Evolutionary conservation across 176 grass and related monocot genomes (phyloP).

Genomic region (Cenchrus americanus): DNA sequence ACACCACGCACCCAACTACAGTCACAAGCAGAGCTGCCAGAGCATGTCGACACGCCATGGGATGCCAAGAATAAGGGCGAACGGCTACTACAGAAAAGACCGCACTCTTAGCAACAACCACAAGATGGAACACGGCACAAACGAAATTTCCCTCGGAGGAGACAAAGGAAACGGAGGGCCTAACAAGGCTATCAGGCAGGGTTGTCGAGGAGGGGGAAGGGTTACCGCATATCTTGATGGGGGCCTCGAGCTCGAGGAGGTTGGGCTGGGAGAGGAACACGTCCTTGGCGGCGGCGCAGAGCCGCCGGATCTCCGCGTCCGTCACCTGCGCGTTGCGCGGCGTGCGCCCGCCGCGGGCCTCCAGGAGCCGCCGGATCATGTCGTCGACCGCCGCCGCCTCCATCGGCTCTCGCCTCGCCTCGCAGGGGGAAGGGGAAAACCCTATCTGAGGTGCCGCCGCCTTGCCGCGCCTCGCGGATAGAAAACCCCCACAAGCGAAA

Average conservation of each 20-base stretch:
- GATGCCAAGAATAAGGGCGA: not conserved
- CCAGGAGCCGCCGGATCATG: slow-evolving; percentile 72
- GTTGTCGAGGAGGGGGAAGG: not conserved
- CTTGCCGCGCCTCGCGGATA: not conserved
- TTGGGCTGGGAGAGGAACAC: slow-evolving; percentile 83
- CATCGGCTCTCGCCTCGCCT: slow-evolving; percentile 40
- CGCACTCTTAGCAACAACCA: not conserved
- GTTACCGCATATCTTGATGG: slow-evolving; percentile 91
- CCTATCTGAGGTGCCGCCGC: slow-evolving; percentile 31
- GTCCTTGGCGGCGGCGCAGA: slow-evolving; percentile 76
- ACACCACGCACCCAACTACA: not conserved
- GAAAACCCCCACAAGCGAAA: not conserved
- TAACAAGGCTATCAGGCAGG: not conserved
- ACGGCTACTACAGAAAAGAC: not conserved
- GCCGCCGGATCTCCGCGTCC: slow-evolving; percentile 77
- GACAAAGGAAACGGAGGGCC: not conserved
- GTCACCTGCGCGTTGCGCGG: slow-evolving; percentile 67
- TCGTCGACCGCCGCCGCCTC: slow-evolving; percentile 63
- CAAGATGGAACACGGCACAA: not conserved
- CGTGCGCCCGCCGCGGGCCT: slow-evolving; percentile 62
- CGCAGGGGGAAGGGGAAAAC: not conserved
- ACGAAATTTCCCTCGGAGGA: not conserved
- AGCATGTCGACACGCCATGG: not conserved
- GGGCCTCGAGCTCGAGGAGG: slow-evolving; percentile 90
- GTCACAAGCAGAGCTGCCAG: not conserved